These are phyloP conservation scores for Dactylis glomerata DNA, from an alignment of 176 grass and related monocot genomes.

Conservation along the genomic window DNA sequence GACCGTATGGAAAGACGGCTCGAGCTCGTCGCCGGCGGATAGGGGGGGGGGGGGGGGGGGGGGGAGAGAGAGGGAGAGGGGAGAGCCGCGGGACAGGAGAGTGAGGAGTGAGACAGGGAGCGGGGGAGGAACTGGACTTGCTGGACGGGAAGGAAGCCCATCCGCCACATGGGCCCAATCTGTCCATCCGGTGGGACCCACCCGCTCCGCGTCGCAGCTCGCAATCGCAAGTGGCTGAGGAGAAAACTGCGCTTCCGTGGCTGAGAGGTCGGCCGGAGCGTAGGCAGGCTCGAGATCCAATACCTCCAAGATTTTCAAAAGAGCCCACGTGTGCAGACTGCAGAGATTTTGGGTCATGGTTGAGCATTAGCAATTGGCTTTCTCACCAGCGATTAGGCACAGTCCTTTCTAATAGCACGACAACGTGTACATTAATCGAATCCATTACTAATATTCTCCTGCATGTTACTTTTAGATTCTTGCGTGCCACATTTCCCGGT, in stretches of 20 bases:
- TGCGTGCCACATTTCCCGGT: no score
- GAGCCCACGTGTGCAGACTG: no score
- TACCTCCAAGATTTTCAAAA: no score
- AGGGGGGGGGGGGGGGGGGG: no score
- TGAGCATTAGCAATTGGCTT: background rate
- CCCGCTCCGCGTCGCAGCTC: background rate
- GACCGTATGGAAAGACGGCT: background rate
- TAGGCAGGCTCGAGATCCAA: no score
- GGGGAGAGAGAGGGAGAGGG: background rate
- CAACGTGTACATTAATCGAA: background rate
- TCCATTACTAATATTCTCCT: no score
- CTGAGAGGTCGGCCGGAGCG: background rate
- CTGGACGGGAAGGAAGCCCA: background rate
- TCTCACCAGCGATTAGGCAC: background rate
- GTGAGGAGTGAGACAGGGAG: constrained; percentile 17
- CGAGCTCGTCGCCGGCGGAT: constrained; percentile 37
- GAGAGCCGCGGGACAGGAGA: constrained; percentile 10
- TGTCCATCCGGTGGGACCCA: background rate
- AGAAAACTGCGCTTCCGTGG: background rate
- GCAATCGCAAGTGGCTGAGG: constrained; percentile 8
- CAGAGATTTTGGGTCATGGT: no score
- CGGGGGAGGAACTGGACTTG: background rate
- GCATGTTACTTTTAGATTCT: no score
- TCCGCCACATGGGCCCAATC: constrained; percentile 18
- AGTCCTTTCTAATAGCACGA: background rate